These are phyloP conservation scores for Trametopsis cervina DNA, from an alignment of 768 basidiomycete genomes.

Conservation along the genomic window DNA sequence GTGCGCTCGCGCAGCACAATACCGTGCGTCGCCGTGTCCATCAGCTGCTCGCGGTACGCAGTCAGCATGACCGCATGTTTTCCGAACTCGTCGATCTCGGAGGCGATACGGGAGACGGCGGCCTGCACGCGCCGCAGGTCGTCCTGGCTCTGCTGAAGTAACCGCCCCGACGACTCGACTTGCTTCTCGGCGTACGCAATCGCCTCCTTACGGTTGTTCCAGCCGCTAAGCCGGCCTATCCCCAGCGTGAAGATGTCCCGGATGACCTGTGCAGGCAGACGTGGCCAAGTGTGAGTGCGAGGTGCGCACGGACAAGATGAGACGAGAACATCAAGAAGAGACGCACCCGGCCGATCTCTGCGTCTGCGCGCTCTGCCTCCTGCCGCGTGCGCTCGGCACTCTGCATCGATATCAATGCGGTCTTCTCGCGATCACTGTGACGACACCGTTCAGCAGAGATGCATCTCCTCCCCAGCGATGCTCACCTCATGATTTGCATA, in stretches of 20 bases:
- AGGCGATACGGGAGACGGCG: neutral
- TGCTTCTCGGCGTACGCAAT: neutral
- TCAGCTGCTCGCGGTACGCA: neutral
- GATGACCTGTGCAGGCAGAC: too few relatives aligned
- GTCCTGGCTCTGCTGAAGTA: neutral
- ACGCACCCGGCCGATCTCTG: neutral
- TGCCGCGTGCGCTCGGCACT: neutral
- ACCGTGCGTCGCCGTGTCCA: neutral
- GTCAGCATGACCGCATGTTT: neutral
- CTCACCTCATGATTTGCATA: neutral
- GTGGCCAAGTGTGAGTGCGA: neutral
- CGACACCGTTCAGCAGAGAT: too few relatives aligned
- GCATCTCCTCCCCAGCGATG: too few relatives aligned
- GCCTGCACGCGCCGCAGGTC: neutral
- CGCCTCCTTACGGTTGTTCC: neutral
- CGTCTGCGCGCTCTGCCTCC: neutral
- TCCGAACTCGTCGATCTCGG: neutral
- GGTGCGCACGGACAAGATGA: neutral
- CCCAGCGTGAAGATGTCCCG: conserved; percentile 1
- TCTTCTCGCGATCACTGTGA: neutral
- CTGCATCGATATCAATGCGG: too few relatives aligned
- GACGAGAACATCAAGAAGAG: too few relatives aligned
- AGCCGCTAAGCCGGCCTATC: neutral
- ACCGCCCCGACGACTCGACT: neutral
- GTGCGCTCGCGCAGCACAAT: neutral